A percentile compares a stretch with the other conserved stretches of the same genome.
phyloP scores from a whole-genome alignment of 208 protist species.

The Wallacemonas sp. region DNA sequence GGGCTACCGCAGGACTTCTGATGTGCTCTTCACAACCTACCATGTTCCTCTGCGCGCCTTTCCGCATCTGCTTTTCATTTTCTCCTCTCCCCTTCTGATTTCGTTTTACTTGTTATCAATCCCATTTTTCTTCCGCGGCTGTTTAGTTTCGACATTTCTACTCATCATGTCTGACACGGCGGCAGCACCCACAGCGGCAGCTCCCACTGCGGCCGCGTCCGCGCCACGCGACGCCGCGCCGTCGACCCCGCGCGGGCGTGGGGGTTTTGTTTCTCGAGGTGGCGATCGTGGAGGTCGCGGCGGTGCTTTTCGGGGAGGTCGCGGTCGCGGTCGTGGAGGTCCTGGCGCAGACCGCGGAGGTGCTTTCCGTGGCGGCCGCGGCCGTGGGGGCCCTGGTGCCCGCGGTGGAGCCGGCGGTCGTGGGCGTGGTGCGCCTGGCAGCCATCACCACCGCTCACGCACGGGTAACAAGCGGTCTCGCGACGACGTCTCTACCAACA shows the following conservation, averaged over 20 bases:
- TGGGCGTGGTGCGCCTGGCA: slow-evolving; percentile 20
- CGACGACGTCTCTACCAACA: slow-evolving; percentile 5
- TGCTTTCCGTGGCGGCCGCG: neutral
- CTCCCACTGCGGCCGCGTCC: neutral
- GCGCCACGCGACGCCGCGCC: neutral
- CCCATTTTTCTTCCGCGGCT: too few relatives aligned
- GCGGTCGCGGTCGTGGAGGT: slow-evolving; percentile 7
- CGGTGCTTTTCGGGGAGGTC: neutral
- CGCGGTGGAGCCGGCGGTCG: slow-evolving; percentile 6
- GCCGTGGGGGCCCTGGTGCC: slow-evolving; percentile 2
- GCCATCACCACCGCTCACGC: slow-evolving; percentile 19
- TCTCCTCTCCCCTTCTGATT: too few relatives aligned
- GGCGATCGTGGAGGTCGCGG: slow-evolving; percentile 15
- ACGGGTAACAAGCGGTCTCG: slow-evolving; percentile 18
- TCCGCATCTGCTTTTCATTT: too few relatives aligned
- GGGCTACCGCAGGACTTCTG: too few relatives aligned
- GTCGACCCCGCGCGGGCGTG: neutral
- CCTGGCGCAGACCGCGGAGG: neutral
- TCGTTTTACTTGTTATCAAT: too few relatives aligned
- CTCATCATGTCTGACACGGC: too few relatives aligned
- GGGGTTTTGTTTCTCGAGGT: neutral
- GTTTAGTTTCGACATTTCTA: too few relatives aligned
- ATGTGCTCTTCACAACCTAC: too few relatives aligned
- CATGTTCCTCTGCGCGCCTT: too few relatives aligned
- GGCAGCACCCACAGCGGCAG: too few relatives aligned